Percentiles rank a stretch among this genome's conserved stretches.
Conservation (phyloP, 129 eudicot genomes). For the Lactuca saligna region DNA sequence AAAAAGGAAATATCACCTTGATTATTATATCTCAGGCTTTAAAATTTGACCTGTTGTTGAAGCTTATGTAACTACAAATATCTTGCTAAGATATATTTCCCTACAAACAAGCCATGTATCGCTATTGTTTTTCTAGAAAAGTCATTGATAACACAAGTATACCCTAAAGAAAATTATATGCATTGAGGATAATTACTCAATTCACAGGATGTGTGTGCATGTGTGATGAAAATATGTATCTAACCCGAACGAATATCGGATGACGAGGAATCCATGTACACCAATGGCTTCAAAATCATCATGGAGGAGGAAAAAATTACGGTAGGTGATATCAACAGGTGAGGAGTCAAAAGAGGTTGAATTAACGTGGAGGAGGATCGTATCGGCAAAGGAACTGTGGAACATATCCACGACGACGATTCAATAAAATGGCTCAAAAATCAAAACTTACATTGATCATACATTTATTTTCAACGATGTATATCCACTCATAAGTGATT, state of each 20-base stretch:
- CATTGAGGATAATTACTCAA: too few species aligned
- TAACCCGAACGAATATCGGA: slow-evolving; percentile 92
- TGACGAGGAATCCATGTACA: slow-evolving; percentile 76
- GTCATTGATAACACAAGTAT: too few species aligned
- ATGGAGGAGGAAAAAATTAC: slow-evolving; percentile 56
- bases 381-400: slow-evolving; percentile 54
- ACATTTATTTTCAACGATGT: too few species aligned
- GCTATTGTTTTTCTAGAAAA: too few species aligned
- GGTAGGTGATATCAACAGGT: slow-evolving; percentile 60
- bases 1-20: slow-evolving; percentile 42
- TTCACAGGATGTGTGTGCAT: neutral
- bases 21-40: slow-evolving; percentile 76
- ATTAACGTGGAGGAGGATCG: slow-evolving; percentile 41
- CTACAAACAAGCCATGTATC: too few species aligned
- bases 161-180: slow-evolving; percentile 24
- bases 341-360: slow-evolving; percentile 23
- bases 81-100: too few species aligned
- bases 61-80: slow-evolving; percentile 87
- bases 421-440: too few species aligned
- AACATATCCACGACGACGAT: slow-evolving; percentile 73
- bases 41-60: slow-evolving; percentile 82
- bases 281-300: slow-evolving; percentile 17
- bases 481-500: too few species aligned
- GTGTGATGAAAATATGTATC: neutral
- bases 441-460: too few species aligned